Evolutionary conservation across 179 eudicot genomes (phyloP), one percentile per base, ranked within the genome.

Genomic region (Beta corolliflora): DNA sequence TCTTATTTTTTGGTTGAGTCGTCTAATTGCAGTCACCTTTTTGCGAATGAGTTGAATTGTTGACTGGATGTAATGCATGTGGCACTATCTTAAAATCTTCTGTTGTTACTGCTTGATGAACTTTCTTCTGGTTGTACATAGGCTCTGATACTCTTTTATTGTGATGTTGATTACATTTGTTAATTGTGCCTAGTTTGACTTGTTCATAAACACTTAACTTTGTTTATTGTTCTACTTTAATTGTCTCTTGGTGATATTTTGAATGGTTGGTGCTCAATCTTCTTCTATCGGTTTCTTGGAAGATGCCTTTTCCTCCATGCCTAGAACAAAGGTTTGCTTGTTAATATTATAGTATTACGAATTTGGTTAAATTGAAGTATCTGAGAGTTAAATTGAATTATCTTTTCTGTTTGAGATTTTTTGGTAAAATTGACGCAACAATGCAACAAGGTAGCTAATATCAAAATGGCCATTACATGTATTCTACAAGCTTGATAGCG

Each of bases 21-120:
- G 19, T 53, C 19, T 50, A 25, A 25, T 25, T 77, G 23, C 29
- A 31, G 31, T 48, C 5, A 67, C 10, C 10, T 78, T 31, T 67
- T 54, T 66, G 3, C 0, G 16, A 18, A 1, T 19, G 36, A 59
- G 7, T 21, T 18, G n/a, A 12, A 54, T 9, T 7, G 70, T 45
- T 77, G 19, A 54, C 19, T 78, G 66, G 56, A 65, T 71, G 11
- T 66, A 25, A 50, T 29, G 29, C 64, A 65, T 64, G 23, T 76
- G 1, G 29, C 9, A 61, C 12, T 21, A 61, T 61, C 66, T 61
- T 7, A 61, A 23, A 21, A 9, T 61, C 11, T 4, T 21, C 4
- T 44, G 9, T 31, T 67, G 18, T 5, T 45, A n/a, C 50, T 45
- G 13, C 44, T 76, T 2, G 3, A 10, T 76, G 55, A 61, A 64